Evolutionary conservation across 176 grass and related monocot genomes (phyloP), one percentile per base, ranked within the genome.

Genomic region (Ensete glaucum): DNA sequence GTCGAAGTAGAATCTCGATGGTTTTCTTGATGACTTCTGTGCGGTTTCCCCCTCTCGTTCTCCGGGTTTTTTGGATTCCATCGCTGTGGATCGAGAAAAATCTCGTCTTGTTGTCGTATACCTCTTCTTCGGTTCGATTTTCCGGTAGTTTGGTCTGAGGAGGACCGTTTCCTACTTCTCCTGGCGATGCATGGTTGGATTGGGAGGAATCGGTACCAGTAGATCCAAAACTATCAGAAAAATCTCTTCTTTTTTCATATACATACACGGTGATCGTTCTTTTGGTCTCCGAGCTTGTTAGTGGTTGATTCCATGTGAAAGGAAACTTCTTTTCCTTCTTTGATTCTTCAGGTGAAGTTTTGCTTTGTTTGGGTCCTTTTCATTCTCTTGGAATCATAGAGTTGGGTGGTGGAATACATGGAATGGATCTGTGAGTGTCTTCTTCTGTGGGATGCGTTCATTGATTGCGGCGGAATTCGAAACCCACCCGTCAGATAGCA

Each of bases 401-500:
- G 56, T 81, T 87, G 85, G 82, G 88, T 88, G 88, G 88, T 96
- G 84, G 84, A 81, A 78, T 83, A 85, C 73, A 91, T 96, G 92
- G 86, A 87, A 81, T 89, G 92, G 81, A 67, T 29, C 73, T 81
- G 79, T 81, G 88, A 96, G 24, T 83, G 67, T 43, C 34, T 43
- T 79, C 71, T 96, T 69, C 83, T 91, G 50, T 96, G 92, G 92
- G 92, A 91, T 81, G 92, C 92, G 73, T 91, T 96, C 80, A 27
- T 91, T 85, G 92, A 96, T 88, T 91, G 86, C 71, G 86, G 92
- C 73, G 92, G 92, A 85, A 87, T 91, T 75, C 87, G 82, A 72
- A 87, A 81, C 67, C 88, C 92, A 11, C 92, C 92, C 26, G 81
- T 88, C 77, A 86, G 92, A 89, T 96, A 96, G 92, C 86, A 53